Evolutionary conservation across 345 rosid genomes (phyloP), one percentile per base, ranked within the genome.

Genomic region (Gossypium herbaceum): DNA sequence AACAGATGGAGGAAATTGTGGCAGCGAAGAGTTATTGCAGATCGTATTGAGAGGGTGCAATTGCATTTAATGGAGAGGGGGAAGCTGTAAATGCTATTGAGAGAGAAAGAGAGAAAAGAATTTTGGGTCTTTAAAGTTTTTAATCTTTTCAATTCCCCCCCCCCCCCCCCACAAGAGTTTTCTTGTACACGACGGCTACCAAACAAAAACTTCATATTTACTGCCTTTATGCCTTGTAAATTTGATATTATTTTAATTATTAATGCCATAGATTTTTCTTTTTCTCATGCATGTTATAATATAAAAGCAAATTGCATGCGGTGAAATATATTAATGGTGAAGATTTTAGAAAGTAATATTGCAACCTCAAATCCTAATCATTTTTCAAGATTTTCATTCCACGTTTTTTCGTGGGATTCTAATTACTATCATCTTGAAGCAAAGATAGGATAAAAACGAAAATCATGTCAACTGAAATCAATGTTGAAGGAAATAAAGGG

Each of bases 11-110:
- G 62, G 63, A 74, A 84, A 74, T 15, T 77, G 78, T 6, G 79
- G 82, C 80, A 76, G 86, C 34, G 77, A 79, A 85, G 86, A 88
- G 90, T 90, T 79, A 90, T 83, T 90, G 91, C 87, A 74, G 89
- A 86, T 88, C 78, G 89, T 66, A 80, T 83, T 79, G 90, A 86
- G 88, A 85, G 88, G 91, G 86, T 88, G 94, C 88, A 80, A 83
- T 77, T 10, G 94, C 94, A 90, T 88, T 90, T 87, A 90, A 85
- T 90, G 86, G 89, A 24, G 82, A 81, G 73, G 82, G 64, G 25
- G 64, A 82, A 81, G 82, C 61, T 79, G 86, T 84, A 78, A 83
- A 82, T 77, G 83, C 82, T 19, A 68, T 61, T 4, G 56, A 52
- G 77, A 73, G 24, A 24, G 41, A 58, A 56, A 45, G 58, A 39